Percentiles rank a stretch among this genome's conserved stretches.
phyloP scores from a whole-genome alignment of 805 yeast species.

The Candida pseudoglaebosa region DNA sequence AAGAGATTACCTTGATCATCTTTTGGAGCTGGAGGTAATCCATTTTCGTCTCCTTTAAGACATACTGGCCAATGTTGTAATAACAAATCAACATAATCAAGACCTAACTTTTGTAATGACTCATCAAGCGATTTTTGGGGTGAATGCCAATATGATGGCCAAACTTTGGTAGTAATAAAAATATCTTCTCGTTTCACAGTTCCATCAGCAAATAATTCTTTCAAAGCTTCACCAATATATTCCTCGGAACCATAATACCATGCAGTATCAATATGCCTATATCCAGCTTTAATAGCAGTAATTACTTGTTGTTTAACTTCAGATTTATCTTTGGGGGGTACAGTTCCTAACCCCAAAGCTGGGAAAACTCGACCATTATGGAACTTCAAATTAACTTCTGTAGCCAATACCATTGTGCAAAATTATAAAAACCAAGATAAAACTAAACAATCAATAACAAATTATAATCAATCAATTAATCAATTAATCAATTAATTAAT shows the following conservation, averaged over 20 bases:
- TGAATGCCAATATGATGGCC: conserved; percentile 41
- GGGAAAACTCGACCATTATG: conserved; percentile 61
- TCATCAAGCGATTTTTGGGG: conserved; percentile 39
- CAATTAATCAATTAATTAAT: too few species aligned
- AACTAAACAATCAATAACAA: too few species aligned
- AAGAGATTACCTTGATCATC: conserved; percentile 32
- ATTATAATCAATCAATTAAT: too few species aligned
- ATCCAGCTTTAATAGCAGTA: conserved; percentile 41
- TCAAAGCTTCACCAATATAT: conserved; percentile 42
- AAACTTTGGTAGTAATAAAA: conserved; percentile 35
- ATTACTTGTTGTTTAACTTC: conserved; percentile 31
- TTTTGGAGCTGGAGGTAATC: conserved; percentile 32
- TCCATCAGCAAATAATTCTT: conserved; percentile 47
- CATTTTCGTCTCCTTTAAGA: conserved; percentile 37
- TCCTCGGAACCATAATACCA: conserved; percentile 46
- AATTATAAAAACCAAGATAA: too few species aligned
- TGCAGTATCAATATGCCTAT: conserved; percentile 51
- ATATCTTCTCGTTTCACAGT: conserved; percentile 44
- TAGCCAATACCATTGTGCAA: too few species aligned
- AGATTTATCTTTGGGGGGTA: conserved; percentile 26
- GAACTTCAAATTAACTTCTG: conserved; percentile 41
- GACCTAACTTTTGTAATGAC: conserved; percentile 36
- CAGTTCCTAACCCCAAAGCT: conserved; percentile 62
- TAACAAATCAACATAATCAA: conserved; percentile 44
- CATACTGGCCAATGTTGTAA: conserved; percentile 52